A percentile compares a stretch with the other conserved stretches of the same genome.
These are phyloP conservation scores for Saccharomyces hybrid DNA, from an alignment of 1,139 yeast species.

Conservation along the genomic window DNA sequence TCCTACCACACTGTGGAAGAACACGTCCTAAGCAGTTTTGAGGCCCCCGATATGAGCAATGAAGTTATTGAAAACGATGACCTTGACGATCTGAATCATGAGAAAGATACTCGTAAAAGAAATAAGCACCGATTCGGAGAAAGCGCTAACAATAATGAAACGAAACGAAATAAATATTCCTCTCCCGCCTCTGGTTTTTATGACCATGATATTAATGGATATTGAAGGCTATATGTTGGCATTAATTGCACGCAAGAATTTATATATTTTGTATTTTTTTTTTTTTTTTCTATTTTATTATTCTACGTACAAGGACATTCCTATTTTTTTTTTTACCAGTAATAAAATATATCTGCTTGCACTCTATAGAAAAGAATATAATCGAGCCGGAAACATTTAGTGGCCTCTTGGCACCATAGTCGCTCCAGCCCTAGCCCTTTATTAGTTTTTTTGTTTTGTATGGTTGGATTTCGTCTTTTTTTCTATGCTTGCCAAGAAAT, in stretches of 20 bases:
- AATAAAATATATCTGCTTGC: no score
- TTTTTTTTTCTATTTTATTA: background rate
- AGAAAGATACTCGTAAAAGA: background rate
- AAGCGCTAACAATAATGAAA: background rate
- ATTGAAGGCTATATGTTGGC: background rate
- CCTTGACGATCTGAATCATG: background rate
- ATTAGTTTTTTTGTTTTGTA: background rate
- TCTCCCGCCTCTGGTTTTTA: background rate
- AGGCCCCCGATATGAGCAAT: slow-evolving; percentile 8
- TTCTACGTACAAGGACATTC: background rate
- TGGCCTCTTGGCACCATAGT: no score
- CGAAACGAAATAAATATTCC: slow-evolving; percentile 1
- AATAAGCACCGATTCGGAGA: background rate
- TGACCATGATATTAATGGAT: background rate
- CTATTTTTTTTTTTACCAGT: background rate
- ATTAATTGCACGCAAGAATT: background rate
- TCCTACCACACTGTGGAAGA: slow-evolving; percentile 19
- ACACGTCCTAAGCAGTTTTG: slow-evolving; percentile 22
- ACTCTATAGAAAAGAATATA: no score
- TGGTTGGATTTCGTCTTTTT: background rate
- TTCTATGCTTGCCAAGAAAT: background rate
- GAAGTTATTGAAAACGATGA: background rate
- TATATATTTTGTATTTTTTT: background rate
- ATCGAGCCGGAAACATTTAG: no score
- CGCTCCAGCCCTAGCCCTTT: background rate